Percentiles rank a stretch among this genome's conserved stretches.
Conservation (phyloP, 2,329 filamentous ascomycete genomes). For the Arachnomyces sp. region DNA sequence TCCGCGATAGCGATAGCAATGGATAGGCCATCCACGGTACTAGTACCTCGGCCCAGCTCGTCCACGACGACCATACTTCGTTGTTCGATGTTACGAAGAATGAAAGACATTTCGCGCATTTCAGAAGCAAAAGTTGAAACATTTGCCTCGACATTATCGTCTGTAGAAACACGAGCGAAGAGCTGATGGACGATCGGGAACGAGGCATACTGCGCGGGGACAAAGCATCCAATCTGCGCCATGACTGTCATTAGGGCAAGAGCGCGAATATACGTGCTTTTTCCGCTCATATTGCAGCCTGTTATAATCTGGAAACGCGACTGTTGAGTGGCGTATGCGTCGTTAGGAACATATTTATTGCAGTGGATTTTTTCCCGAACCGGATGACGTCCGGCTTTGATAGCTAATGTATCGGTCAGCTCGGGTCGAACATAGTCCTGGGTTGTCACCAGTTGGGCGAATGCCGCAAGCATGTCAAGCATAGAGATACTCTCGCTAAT, state of each 20-base stretch:
- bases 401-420: conserved; percentile 59
- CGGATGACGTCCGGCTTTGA: conserved; percentile 70
- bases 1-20: conserved; percentile 89
- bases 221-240: conserved; percentile 87
- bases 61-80: conserved; percentile 79
- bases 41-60: conserved; percentile 85
- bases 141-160: conserved; percentile 83
- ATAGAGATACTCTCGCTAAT: conserved; percentile 80
- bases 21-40: conserved; percentile 76
- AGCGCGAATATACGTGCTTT: conserved; percentile 87
- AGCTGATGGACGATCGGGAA: conserved; percentile 75
- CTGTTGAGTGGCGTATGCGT: conserved; percentile 75
- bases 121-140: conserved; percentile 89
- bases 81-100: conserved; percentile 71
- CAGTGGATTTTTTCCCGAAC: conserved; percentile 66
- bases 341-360: conserved; percentile 73
- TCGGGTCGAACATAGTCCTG: conserved; percentile 63
- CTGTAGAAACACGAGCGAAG: conserved; percentile 78
- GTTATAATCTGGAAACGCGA: conserved; percentile 88
- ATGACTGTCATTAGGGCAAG: conserved; percentile 81
- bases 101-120: conserved; percentile 94
- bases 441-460: conserved; percentile 64
- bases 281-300: conserved; percentile 96
- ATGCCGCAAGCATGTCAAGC: conserved; percentile 76
- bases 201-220: conserved; percentile 75